Evolutionary conservation across 164 flowering plant genomes (phyloP).

Genomic region (grape (Vitis vinifera)): ASM3070453v1 NC_081808.1:20918001-20918500

Average conservation of each 20-base stretch:
- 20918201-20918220: constrained; percentile 5
- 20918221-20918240: neutral
- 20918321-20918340: too few species aligned
- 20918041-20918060: constrained; percentile 4
- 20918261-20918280: constrained; percentile 1
- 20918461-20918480: too few species aligned
- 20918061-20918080: constrained; percentile 2
- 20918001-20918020: neutral
- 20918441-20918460: too few species aligned
- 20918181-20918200: constrained; percentile 14
- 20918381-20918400: too few species aligned
- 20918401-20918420: too few species aligned
- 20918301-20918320: too few species aligned
- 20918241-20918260: neutral
- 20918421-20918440: too few species aligned
- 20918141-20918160: constrained; percentile 20
- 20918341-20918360: too few species aligned
- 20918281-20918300: too few species aligned
- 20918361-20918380: too few species aligned
- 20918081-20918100: neutral
- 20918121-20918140: constrained; percentile 1
- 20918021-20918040: neutral
- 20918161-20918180: constrained; percentile 11
- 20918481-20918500: too few species aligned
- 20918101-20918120: too few species aligned